Percentiles rank a stretch among this genome's conserved stretches.
These are phyloP conservation scores for Leccinum longicurvipes DNA, from an alignment of 768 basidiomycete genomes.

Conservation along the genomic window DNA sequence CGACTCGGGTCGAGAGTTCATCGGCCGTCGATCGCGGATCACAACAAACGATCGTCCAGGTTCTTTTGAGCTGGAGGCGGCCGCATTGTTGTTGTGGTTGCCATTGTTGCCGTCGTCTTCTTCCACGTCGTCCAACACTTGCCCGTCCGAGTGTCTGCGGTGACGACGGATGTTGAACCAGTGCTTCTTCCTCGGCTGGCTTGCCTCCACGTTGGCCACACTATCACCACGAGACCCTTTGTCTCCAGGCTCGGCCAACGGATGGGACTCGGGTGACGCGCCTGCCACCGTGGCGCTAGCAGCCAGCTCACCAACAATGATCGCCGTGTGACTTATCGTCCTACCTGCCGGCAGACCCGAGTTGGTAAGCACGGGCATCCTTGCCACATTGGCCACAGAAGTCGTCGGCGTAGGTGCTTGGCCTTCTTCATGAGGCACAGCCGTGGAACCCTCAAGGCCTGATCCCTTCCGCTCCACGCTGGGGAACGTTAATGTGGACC, in stretches of 20 bases:
- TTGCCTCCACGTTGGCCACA: constrained; percentile 37
- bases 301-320: constrained; percentile 63
- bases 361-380: constrained; percentile 34
- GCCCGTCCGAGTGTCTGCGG: constrained; percentile 59
- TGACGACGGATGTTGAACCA: constrained; percentile 66
- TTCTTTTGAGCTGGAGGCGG: constrained; percentile 33
- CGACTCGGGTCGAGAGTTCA: constrained; percentile 27
- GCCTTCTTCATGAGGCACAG: constrained; percentile 33
- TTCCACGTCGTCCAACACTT: constrained; percentile 29
- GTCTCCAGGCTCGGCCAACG: constrained; percentile 18
- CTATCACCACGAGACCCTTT: constrained; percentile 18
- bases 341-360: constrained; percentile 55
- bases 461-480: constrained; percentile 48
- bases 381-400: constrained; percentile 45
- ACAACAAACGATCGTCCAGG: constrained; percentile 64
- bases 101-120: constrained; percentile 6
- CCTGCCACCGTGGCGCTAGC: constrained; percentile 20
- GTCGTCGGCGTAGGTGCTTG: constrained; percentile 51
- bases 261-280: constrained; percentile 18
- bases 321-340: constrained; percentile 79
- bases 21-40: constrained; percentile 53
- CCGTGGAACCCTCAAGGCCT: constrained; percentile 21
- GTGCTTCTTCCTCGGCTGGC: constrained; percentile 58
- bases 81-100: constrained; percentile 16
- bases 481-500: constrained; percentile 65